phyloP scores from a whole-genome alignment of 352 stramenopile genomes.

The Globisporangium megalacanthum region DNA sequence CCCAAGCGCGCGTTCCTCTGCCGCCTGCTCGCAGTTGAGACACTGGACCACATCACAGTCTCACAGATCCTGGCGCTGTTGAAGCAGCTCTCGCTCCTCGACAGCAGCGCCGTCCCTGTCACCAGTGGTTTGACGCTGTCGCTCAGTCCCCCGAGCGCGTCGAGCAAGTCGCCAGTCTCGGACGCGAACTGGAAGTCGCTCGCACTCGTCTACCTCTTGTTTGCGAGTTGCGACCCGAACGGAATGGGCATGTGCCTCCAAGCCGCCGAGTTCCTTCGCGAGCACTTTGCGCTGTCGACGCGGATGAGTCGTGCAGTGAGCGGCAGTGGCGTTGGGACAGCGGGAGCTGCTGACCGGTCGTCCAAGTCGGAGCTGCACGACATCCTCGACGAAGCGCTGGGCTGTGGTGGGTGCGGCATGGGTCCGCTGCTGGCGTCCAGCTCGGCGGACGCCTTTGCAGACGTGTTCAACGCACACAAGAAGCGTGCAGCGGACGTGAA shows the following conservation, averaged over 20 bases:
- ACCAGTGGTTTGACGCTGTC: slow-evolving; percentile 3
- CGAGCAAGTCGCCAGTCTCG: slow-evolving; percentile 22
- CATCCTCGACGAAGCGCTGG: slow-evolving; percentile 61
- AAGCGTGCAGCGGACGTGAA: slow-evolving; percentile 72
- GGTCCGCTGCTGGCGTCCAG: slow-evolving; percentile 40
- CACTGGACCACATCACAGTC: slow-evolving; percentile 70
- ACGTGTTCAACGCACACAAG: slow-evolving; percentile 67
- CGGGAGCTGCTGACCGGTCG: slow-evolving; percentile 9
- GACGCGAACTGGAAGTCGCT: slow-evolving; percentile 70
- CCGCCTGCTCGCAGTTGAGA: slow-evolving; percentile 63
- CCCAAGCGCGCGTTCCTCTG: slow-evolving; percentile 71
- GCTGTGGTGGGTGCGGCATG: slow-evolving; percentile 70
- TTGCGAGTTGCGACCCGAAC: slow-evolving; percentile 74
- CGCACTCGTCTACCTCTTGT: slow-evolving; percentile 59
- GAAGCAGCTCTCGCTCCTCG: slow-evolving; percentile 53
- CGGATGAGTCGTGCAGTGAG: slow-evolving; percentile 7
- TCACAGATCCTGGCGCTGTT: slow-evolving; percentile 55
- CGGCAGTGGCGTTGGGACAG: not conserved
- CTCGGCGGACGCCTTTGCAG: slow-evolving; percentile 40
- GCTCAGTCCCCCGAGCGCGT: slow-evolving; percentile 6
- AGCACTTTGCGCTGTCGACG: slow-evolving; percentile 27
- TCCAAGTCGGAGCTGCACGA: slow-evolving; percentile 43
- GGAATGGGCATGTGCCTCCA: slow-evolving; percentile 69
- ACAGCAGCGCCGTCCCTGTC: slow-evolving; percentile 10
- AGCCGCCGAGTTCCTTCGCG: slow-evolving; percentile 69